Evolutionary conservation across 306 rosid genomes (phyloP), one percentile per base, ranked within the genome.

Genomic region (Hylodesmum podocarpum): DNA sequence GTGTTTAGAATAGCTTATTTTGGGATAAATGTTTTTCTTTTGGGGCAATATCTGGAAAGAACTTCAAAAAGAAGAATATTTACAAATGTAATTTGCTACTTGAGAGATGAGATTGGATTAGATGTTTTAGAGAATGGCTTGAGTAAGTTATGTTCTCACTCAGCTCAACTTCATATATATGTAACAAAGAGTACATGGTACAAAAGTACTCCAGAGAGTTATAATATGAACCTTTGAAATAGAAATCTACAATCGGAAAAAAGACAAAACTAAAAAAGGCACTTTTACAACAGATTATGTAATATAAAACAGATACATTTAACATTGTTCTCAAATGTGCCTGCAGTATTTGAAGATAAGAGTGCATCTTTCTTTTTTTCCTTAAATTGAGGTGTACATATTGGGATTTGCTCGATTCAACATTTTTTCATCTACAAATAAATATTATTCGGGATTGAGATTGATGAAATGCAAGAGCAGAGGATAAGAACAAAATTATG

Each of bases 331-430:
- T 34, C 29, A 63, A 34, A 36, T 19, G 15, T 18, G 16, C 29
- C 16, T 69, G 49, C 8, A 57, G 29, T 46, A 73, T 66, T 25
- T 57, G 46, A n/a, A 66, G 14, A 49, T 51, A 50, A 18, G 33
- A 57, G 58, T 37, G 12, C 40, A 21, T 16, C 80, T 80, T 22
- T 81, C 70, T 31, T 34, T 7, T 55, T 67, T 81, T 58, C 19
- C 43, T 29, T 46, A 21, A 62, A 61, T 68, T 41, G 62, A 3
- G 55, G 39, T 2, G 9, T 68, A 18, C 49, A 18, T 50, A 8
- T 64, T 28, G 8, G 53, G 29, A 64, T 25, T 53, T 54, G 34
- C 40, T 64, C n/a, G 22, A 71, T 50, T 15, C 15, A 31, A 27
- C 62, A 21, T 55, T 64, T 65, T 55, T 67, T 27, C 5, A 49